Percentiles rank a stretch among this genome's conserved stretches.
phyloP scores from a whole-genome alignment of 129 eudicot genomes.

The Flaveria linearis region DNA sequence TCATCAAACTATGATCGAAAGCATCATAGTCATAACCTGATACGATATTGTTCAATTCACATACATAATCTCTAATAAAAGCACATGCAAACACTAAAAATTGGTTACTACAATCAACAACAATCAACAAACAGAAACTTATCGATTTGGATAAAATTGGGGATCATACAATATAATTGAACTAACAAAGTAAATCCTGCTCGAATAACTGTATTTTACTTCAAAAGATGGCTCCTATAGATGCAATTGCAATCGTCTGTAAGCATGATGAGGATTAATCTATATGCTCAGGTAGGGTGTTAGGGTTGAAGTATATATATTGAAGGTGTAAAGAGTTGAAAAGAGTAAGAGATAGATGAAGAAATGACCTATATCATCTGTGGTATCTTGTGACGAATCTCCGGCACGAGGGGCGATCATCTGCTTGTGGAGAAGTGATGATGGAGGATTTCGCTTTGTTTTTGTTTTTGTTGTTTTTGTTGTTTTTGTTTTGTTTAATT shows the following conservation, averaged over 20 bases:
- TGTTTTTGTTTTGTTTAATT: too few relatives aligned
- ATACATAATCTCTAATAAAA: background rate
- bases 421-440: background rate
- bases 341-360: background rate
- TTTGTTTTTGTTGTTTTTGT: too few relatives aligned
- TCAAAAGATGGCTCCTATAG: background rate
- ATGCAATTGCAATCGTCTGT: background rate
- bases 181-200: constrained; percentile 1
- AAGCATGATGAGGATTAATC: constrained; percentile 13
- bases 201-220: background rate
- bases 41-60: constrained; percentile 1
- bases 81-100: background rate
- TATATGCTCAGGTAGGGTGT: background rate
- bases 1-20: background rate
- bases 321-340: too few relatives aligned
- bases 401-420: constrained; percentile 20
- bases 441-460: background rate
- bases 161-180: constrained; percentile 15
- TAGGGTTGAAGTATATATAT: constrained; percentile 9
- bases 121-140: background rate
- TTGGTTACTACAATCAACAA: background rate
- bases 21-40: background rate
- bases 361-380: constrained; percentile 20
- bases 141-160: constrained; percentile 16
- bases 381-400: constrained; percentile 16